phyloP scores from a whole-genome alignment of 148 eudicot species.

The Silene latifolia region DNA sequence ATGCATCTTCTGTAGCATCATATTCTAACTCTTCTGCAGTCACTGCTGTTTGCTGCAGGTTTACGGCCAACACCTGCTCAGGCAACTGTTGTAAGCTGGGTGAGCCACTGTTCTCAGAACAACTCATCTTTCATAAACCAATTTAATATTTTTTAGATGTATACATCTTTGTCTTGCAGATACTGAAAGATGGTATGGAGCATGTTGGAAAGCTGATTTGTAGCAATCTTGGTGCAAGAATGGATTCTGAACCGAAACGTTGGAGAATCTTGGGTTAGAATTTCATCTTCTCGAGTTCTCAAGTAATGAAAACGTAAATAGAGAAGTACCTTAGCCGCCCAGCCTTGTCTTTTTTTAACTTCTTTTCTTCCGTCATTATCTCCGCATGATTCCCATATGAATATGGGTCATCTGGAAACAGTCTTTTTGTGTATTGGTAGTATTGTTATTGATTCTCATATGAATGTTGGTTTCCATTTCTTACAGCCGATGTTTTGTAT shows the following conservation, averaged over 20 bases:
- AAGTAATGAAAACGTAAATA: neutral
- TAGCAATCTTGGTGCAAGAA: slow-evolving; percentile 94
- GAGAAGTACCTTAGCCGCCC: neutral
- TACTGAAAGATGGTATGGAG: slow-evolving; percentile 97
- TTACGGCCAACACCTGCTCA: slow-evolving; percentile 99
- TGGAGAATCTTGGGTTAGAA: slow-evolving; percentile 86
- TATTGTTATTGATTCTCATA: neutral
- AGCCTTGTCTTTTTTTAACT: neutral
- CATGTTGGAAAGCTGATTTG: slow-evolving; percentile 95
- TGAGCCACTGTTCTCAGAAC: slow-evolving; percentile 32
- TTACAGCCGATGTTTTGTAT: slow-evolving; percentile 92
- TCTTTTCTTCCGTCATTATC: neutral
- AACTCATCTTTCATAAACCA: slow-evolving; percentile 2
- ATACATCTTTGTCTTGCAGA: slow-evolving; percentile 35
- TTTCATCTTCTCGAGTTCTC: neutral
- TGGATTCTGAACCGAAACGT: slow-evolving; percentile 98
- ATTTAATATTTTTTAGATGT: slow-evolving; percentile 4
- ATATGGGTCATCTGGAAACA: slow-evolving; percentile 1
- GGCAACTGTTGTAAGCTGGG: slow-evolving; percentile 99
- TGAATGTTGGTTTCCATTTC: slow-evolving; percentile 17
- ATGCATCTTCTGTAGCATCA: slow-evolving; percentile 23
- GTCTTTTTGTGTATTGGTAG: neutral
- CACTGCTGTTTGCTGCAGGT: slow-evolving; percentile 99
- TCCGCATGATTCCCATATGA: slow-evolving; percentile 5
- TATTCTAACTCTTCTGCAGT: slow-evolving; percentile 73